phyloP scores from a whole-genome alignment of 768 basidiomycete genomes.

The Russula lepida region DNA sequence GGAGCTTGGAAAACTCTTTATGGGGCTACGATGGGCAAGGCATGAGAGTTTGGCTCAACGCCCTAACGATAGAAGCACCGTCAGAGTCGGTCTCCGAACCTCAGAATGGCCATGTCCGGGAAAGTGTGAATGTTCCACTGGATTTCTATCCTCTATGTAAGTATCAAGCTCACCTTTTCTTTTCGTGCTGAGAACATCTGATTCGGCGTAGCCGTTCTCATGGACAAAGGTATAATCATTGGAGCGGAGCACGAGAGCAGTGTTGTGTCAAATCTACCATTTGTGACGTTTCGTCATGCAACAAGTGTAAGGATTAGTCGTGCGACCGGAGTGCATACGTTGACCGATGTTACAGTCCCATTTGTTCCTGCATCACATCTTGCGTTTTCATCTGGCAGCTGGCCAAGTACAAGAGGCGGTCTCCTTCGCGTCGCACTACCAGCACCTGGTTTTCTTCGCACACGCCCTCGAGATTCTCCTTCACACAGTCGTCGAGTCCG shows the following conservation, averaged over 20 bases:
- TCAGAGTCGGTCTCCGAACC: slow-evolving; percentile 27
- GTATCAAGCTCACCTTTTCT: slow-evolving; percentile 21
- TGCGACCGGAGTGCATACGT: background rate
- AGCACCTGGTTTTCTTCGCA: slow-evolving; percentile 82
- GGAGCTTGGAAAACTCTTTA: slow-evolving; percentile 88
- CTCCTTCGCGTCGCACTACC: slow-evolving; percentile 77
- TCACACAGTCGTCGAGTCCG: slow-evolving; percentile 87
- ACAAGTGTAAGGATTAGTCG: slow-evolving; percentile 57
- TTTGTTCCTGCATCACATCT: slow-evolving; percentile 86
- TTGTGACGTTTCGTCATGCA: slow-evolving; percentile 85
- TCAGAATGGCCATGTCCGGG: slow-evolving; percentile 58
- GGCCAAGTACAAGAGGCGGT: slow-evolving; percentile 67
- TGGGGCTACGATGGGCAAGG: slow-evolving; percentile 94
- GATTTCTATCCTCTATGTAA: slow-evolving; percentile 95
- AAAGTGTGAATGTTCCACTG: slow-evolving; percentile 86
- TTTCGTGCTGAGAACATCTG: slow-evolving; percentile 10
- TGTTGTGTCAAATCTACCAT: slow-evolving; percentile 66
- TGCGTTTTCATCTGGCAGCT: slow-evolving; percentile 71
- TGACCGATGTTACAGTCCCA: slow-evolving; percentile 54
- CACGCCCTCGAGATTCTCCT: slow-evolving; percentile 93
- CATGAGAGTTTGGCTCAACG: slow-evolving; percentile 93
- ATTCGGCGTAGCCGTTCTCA: slow-evolving; percentile 66
- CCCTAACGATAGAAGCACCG: slow-evolving; percentile 72
- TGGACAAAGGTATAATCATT: slow-evolving; percentile 99
- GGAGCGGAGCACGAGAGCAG: slow-evolving; percentile 88